These are phyloP conservation scores for Ceratocystis huliohia DNA, from an alignment of 2,329 filamentous ascomycete genomes.

Conservation along the genomic window DNA sequence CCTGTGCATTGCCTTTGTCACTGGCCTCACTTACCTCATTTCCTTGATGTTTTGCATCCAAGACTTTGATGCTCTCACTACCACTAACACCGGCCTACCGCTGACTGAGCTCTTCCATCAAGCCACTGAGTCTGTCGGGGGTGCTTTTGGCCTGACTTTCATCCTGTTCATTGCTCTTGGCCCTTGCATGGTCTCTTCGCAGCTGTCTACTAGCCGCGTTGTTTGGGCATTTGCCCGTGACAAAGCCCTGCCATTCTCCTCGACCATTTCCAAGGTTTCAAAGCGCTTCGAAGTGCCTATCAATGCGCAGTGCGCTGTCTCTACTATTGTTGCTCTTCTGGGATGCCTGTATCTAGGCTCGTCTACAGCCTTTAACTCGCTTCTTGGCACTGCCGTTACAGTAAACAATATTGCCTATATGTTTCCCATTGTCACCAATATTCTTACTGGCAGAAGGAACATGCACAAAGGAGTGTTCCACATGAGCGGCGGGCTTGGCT, in stretches of 20 bases:
- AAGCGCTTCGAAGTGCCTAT: constrained; percentile 29
- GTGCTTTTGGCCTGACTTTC: constrained; percentile 32
- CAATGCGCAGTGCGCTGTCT: constrained; percentile 29
- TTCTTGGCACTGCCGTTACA: constrained; percentile 30
- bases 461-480: constrained; percentile 32
- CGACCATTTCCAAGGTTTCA: constrained; percentile 30
- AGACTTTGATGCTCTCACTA: constrained; percentile 33
- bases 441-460: constrained; percentile 30
- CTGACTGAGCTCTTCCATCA: constrained; percentile 35
- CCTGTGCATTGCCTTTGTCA: constrained; percentile 38
- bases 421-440: constrained; percentile 35
- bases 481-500: constrained; percentile 27
- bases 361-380: constrained; percentile 34
- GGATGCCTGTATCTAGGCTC: constrained; percentile 35
- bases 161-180: constrained; percentile 35
- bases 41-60: constrained; percentile 41
- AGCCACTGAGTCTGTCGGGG: constrained; percentile 31
- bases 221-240: constrained; percentile 36
- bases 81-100: constrained; percentile 33
- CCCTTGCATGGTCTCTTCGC: constrained; percentile 30
- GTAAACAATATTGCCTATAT: constrained; percentile 36
- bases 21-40: constrained; percentile 37
- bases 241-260: constrained; percentile 31
- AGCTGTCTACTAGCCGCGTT: constrained; percentile 28
- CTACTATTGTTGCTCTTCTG: constrained; percentile 29